Evolutionary conservation across 2,329 filamentous ascomycete species (phyloP).

Genomic region (Ophiostoma himal-ulmi): DNA sequence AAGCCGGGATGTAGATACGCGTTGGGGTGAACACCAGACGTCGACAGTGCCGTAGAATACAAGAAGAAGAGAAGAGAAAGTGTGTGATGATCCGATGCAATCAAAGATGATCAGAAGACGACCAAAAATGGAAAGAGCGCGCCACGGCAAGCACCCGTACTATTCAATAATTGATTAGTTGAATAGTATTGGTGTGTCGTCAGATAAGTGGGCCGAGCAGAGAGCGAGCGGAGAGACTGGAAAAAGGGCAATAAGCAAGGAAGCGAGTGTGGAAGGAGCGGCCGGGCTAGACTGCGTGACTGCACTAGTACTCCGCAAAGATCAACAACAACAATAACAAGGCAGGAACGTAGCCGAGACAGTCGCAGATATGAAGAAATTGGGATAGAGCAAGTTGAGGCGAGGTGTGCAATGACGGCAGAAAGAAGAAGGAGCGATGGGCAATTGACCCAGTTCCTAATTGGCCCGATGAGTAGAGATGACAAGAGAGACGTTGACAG

Average conservation of each 20-base stretch:
- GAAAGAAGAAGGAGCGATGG: background rate
- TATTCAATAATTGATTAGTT: background rate
- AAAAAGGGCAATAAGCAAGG: slow-evolving; percentile 5
- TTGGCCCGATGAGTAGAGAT: background rate
- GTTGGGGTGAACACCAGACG: slow-evolving; percentile 10
- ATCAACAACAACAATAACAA: slow-evolving; percentile 13
- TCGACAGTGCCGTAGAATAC: background rate
- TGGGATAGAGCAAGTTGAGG: background rate
- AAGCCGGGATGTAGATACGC: slow-evolving; percentile 20
- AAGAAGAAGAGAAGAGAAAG: slow-evolving; percentile 4
- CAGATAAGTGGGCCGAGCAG: slow-evolving; percentile 4
- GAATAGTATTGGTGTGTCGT: slow-evolving; percentile 1
- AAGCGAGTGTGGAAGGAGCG: slow-evolving; percentile 3
- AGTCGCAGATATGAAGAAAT: background rate
- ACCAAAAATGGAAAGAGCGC: background rate
- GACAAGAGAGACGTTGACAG: background rate
- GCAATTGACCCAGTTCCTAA: background rate
- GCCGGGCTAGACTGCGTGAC: background rate
- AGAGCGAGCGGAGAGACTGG: background rate
- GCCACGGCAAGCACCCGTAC: background rate
- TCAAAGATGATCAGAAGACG: background rate
- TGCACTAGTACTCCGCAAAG: slow-evolving; percentile 4
- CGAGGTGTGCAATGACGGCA: background rate
- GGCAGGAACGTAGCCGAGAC: slow-evolving; percentile 8
- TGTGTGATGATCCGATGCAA: slow-evolving; percentile 3